phyloP scores from a whole-genome alignment of 2,329 filamentous ascomycete species.

The Alternaria arbusti region DNA sequence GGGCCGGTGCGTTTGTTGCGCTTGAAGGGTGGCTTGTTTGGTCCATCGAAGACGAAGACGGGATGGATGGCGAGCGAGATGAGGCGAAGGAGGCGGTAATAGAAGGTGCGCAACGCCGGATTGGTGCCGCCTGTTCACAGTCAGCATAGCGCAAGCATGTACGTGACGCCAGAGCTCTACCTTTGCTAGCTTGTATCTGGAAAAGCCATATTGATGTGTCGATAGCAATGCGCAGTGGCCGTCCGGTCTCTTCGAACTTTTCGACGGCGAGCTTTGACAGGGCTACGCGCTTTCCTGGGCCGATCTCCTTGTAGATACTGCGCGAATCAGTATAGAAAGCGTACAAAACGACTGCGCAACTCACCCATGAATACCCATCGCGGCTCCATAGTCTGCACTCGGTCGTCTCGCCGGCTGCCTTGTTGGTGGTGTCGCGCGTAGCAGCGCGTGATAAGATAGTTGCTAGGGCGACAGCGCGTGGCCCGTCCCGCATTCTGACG shows the following conservation, averaged over 20 bases:
- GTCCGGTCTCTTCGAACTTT: slow-evolving; percentile 71
- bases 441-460: slow-evolving; percentile 37
- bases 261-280: slow-evolving; percentile 82
- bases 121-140: slow-evolving; percentile 73
- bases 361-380: slow-evolving; percentile 52
- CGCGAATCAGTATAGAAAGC: slow-evolving; percentile 17
- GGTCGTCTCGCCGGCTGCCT: slow-evolving; percentile 12
- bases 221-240: slow-evolving; percentile 84
- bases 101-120: slow-evolving; percentile 87
- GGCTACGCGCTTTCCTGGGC: slow-evolving; percentile 77
- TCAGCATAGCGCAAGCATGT: slow-evolving; percentile 14
- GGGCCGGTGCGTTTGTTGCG: slow-evolving; percentile 76
- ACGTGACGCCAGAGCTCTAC: slow-evolving; percentile 43
- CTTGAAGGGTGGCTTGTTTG: slow-evolving; percentile 84
- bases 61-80: slow-evolving; percentile 80
- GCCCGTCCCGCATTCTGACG: slow-evolving; percentile 21
- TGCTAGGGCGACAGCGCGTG: slow-evolving; percentile 34
- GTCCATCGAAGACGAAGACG: slow-evolving; percentile 89
- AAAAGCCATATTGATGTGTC: slow-evolving; percentile 98
- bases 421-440: slow-evolving; percentile 21
- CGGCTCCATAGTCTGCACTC: slow-evolving; percentile 25
- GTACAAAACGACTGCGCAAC: not conserved
- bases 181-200: slow-evolving; percentile 83
- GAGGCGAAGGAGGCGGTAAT: slow-evolving; percentile 85
- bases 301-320: slow-evolving; percentile 91